Percentiles rank a stretch among this genome's conserved stretches.
Conservation (phyloP, 495 filamentous ascomycete species). For the Aspergillus egyptiacus region DNA sequence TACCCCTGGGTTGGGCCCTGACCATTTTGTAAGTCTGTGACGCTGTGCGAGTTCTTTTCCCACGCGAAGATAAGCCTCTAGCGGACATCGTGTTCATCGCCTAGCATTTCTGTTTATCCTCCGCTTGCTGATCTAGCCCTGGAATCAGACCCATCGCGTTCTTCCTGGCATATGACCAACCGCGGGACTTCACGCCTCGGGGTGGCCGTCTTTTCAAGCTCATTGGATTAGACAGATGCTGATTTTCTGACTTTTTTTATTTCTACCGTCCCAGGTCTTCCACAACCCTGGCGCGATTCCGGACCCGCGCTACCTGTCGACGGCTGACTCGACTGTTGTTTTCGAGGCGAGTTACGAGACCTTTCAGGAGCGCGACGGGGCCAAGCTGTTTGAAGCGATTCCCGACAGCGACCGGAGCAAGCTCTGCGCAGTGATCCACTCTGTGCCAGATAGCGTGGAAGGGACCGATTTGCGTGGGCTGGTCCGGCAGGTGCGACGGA, state of each 20-base stretch:
- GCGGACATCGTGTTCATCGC: background rate
- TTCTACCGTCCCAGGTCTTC: constrained; percentile 31
- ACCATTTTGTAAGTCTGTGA: constrained; percentile 33
- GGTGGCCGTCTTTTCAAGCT: background rate
- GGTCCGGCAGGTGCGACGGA: constrained; percentile 31
- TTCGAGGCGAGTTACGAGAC: constrained; percentile 42
- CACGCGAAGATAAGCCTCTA: constrained; percentile 7
- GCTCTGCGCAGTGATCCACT: constrained; percentile 40
- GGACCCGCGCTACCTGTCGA: constrained; percentile 37
- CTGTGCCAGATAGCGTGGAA: constrained; percentile 30
- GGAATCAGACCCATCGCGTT: constrained; percentile 6
- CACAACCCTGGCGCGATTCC: constrained; percentile 46
- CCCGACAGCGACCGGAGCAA: constrained; percentile 30
- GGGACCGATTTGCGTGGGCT: constrained; percentile 28
- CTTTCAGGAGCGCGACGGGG: constrained; percentile 32
- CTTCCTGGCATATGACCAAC: constrained; percentile 3
- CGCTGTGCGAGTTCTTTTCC: constrained; percentile 8
- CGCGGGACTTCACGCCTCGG: constrained; percentile 13
- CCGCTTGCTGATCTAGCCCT: constrained; percentile 6
- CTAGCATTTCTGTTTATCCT: background rate
- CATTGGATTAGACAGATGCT: constrained; percentile 18
- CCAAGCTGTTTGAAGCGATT: constrained; percentile 30
- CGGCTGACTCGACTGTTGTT: constrained; percentile 41
- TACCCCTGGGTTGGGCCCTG: constrained; percentile 30
- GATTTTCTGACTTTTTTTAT: too few relatives aligned